Base-by-base conservation (phyloP, 192 early-diverging fungal species). In the Backusella luteola region DNA sequence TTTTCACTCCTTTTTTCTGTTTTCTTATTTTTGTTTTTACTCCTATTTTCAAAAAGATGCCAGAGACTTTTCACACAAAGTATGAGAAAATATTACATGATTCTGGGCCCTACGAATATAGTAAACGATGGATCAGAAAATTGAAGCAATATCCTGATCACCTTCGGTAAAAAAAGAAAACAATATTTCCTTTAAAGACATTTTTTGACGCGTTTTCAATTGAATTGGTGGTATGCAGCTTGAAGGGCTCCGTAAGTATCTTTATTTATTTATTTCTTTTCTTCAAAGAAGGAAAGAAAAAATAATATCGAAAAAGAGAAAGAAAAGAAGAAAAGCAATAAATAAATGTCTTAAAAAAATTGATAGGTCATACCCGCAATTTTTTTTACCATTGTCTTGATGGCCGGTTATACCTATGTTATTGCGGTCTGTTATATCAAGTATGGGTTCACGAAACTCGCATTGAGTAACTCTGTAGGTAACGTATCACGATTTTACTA, bases 401-500 rank as follows among this genome's bases (percentile, higher is more conserved):
- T 66, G 15, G 70, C 66, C 1, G 41, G 34, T 34, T 78, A 78
- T 29, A 39, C 71, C 2, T 73, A 78, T 26, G 15, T 26, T 46
- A 73, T 78, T 67, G 72, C 70, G 4, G 52, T 73, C 1, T 59
- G 19, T 23, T 78, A 78, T 67, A 63, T 75, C 42, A 66, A 56
- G 2, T 73, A 67, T 44, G 77, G 77, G 9, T 73, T 41, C 59
- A 71, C 69, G 0, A 23, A 66, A 32, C 63, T 78, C 23, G 77
- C 77, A 34, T 29, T 78, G 17, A 78, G 77, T 42, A 78, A 78
- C 42, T 73, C 71, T 0, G 53, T 78, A 32, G 66, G 77, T 78
- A 73, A 77, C 56, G 56, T 63, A 63, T 63, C 56, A 63, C 56
- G 29, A 29, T 63, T 29, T 14, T 29, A 63, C 56, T 44, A 56